Evolutionary conservation across 495 filamentous ascomycete species (phyloP).

Genomic region (Aspergillus kassunensis): DNA sequence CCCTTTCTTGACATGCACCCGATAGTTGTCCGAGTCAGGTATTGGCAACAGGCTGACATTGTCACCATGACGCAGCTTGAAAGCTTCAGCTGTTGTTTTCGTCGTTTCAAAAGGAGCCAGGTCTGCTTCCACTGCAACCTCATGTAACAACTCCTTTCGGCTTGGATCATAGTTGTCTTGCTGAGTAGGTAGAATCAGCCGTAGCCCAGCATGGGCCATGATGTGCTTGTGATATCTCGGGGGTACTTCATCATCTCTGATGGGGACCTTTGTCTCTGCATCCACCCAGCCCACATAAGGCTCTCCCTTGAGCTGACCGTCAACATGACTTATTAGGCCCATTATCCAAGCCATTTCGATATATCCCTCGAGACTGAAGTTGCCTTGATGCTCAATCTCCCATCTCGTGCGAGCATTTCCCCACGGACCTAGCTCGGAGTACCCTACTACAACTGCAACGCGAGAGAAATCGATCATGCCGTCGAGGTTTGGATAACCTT

Average conservation of each 20-base stretch:
- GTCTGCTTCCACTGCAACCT: constrained; percentile 93
- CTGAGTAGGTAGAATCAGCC: constrained; percentile 90
- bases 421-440: constrained; percentile 95
- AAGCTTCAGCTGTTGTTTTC: constrained; percentile 93
- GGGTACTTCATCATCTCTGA: constrained; percentile 96
- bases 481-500: constrained; percentile 49
- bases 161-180: constrained; percentile 94
- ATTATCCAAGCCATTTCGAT: constrained; percentile 99
- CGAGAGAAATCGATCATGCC: constrained; percentile 98
- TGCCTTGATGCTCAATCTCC: constrained; percentile 96
- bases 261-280: constrained; percentile 82
- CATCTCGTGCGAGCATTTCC: constrained; percentile 95
- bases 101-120: constrained; percentile 94
- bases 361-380: constrained; percentile 97
- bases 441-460: constrained; percentile 94
- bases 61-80: constrained; percentile 91
- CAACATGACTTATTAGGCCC: constrained; percentile 97
- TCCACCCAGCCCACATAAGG: constrained; percentile 97
- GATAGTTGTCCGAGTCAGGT: constrained; percentile 83
- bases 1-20: constrained; percentile 87
- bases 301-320: constrained; percentile 91
- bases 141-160: constrained; percentile 94
- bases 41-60: constrained; percentile 93
- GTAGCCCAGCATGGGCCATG: constrained; percentile 92
- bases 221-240: constrained; percentile 92